Conservation (phyloP, 2,329 filamentous ascomycete genomes). For the Colletotrichum sp. region DNA sequence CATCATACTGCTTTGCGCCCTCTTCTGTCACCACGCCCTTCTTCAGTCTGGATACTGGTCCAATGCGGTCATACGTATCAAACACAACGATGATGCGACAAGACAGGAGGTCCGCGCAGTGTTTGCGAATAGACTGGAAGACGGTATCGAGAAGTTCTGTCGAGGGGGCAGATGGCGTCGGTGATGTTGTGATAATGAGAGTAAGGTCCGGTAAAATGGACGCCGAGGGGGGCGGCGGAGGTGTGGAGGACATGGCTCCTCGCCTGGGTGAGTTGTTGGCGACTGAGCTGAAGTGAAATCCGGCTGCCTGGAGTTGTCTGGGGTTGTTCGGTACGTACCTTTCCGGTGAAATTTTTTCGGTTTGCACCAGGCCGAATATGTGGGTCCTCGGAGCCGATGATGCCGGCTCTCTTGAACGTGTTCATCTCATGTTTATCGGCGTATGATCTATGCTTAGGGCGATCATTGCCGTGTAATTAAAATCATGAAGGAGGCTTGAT, state of each 20-base stretch:
- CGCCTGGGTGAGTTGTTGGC: not conserved
- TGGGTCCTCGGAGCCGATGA: not conserved
- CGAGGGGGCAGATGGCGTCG: constrained; percentile 58
- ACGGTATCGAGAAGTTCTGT: constrained; percentile 56
- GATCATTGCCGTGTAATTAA: not conserved
- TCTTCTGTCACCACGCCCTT: constrained; percentile 56
- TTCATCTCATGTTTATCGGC: not conserved
- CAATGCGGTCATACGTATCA: constrained; percentile 56
- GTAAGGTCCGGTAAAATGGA: constrained; percentile 33
- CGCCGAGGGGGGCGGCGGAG: not conserved
- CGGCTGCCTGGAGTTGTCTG: not conserved
- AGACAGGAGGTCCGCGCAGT: constrained; percentile 44
- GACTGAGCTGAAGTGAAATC: not conserved
- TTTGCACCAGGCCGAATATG: not conserved
- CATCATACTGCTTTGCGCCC: constrained; percentile 43
- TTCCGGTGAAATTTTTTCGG: not conserved
- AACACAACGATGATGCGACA: constrained; percentile 57
- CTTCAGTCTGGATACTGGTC: constrained; percentile 49
- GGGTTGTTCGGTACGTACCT: not conserved
- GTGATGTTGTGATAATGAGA: constrained; percentile 58
- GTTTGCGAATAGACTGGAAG: constrained; percentile 45
- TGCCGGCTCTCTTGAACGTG: not conserved
- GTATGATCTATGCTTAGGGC: not conserved
- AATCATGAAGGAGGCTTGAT: not conserved
- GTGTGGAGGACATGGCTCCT: not conserved